Percentiles rank a stretch among this genome's conserved stretches.
Evolutionary conservation across 2,329 filamentous ascomycete species (phyloP).

Genomic region (Colletotrichum destructivum): DNA sequence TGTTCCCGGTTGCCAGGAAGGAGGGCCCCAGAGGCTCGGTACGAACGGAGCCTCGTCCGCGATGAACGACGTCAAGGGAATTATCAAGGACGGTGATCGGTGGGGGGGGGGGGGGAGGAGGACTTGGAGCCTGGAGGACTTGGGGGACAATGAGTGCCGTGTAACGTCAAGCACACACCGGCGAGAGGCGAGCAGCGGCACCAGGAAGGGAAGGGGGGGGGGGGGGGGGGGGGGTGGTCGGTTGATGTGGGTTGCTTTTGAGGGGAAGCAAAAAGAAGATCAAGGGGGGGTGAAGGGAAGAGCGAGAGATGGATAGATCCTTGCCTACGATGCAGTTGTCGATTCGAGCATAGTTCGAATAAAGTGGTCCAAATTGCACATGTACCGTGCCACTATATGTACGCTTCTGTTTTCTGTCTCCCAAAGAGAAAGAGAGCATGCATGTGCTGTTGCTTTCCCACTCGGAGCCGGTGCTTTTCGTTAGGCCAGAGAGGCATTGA

Average conservation of each 20-base stretch:
- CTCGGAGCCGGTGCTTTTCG: slow-evolving; percentile 26
- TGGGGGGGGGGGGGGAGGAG: slow-evolving; percentile 13
- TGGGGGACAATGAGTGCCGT: background rate
- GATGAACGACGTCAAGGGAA: slow-evolving; percentile 39
- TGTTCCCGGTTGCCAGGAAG: slow-evolving; percentile 36
- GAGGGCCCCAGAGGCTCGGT: slow-evolving; percentile 37
- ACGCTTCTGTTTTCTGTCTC: slow-evolving; percentile 20
- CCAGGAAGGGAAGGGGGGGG: too few species aligned
- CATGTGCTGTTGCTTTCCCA: background rate
- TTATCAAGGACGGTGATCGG: slow-evolving; percentile 41
- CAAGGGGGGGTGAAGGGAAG: background rate
- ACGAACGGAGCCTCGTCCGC: slow-evolving; percentile 37
- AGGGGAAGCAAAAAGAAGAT: slow-evolving; percentile 18
- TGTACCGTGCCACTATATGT: background rate
- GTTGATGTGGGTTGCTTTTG: slow-evolving; percentile 1
- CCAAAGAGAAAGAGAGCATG: background rate
- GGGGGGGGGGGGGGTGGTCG: background rate
- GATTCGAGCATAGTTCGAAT: slow-evolving; percentile 35
- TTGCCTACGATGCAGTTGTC: slow-evolving; percentile 39
- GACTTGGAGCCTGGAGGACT: too few species aligned
- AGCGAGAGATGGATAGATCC: slow-evolving; percentile 1
- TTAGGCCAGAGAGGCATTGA: background rate
- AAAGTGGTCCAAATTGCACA: slow-evolving; percentile 18
- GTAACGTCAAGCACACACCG: slow-evolving; percentile 29
- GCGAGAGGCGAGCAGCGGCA: slow-evolving; percentile 6